These are phyloP conservation scores for Whalleya microplaca DNA, from an alignment of 2,329 filamentous ascomycete species.

Conservation along the genomic window DNA sequence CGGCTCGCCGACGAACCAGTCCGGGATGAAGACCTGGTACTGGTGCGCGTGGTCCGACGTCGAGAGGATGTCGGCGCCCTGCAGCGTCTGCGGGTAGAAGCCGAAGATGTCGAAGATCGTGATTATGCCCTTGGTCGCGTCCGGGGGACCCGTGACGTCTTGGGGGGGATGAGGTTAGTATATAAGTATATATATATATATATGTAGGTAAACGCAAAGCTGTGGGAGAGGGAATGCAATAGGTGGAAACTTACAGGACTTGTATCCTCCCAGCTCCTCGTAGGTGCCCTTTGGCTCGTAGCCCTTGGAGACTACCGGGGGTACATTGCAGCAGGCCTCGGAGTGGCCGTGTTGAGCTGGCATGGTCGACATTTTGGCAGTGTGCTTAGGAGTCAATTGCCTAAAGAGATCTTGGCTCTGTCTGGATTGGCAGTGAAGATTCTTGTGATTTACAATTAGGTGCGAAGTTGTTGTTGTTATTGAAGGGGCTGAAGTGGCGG, in stretches of 20 bases:
- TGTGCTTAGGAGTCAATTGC: constrained; percentile 13
- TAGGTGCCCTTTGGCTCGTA: constrained; percentile 61
- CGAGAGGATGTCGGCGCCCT: constrained; percentile 70
- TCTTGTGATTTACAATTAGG: constrained; percentile 12
- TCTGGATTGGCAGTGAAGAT: constrained; percentile 16
- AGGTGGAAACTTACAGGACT: constrained; percentile 48
- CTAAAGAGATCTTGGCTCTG: constrained; percentile 6
- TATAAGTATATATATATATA: too few relatives aligned
- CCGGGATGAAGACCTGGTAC: constrained; percentile 88
- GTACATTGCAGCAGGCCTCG: constrained; percentile 61
- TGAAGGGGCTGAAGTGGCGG: constrained; percentile 11
- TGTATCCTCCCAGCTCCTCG: constrained; percentile 58
- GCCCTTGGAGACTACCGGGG: constrained; percentile 58
- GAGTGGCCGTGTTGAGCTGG: constrained; percentile 57
- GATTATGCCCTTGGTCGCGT: constrained; percentile 61
- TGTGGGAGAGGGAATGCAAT: background rate
- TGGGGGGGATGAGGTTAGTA: constrained; percentile 22
- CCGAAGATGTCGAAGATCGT: constrained; percentile 72
- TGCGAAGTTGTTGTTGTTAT: constrained; percentile 4
- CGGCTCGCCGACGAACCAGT: constrained; percentile 83
- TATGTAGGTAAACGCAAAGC: background rate
- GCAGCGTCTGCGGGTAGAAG: constrained; percentile 70
- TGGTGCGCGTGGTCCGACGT: constrained; percentile 60
- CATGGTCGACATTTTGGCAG: constrained; percentile 52
- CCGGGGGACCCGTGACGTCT: constrained; percentile 53